Evolutionary conservation across 176 grass and related monocot genomes (phyloP), one percentile per base, ranked within the genome.

Genomic region (Musa itinerans): DNA sequence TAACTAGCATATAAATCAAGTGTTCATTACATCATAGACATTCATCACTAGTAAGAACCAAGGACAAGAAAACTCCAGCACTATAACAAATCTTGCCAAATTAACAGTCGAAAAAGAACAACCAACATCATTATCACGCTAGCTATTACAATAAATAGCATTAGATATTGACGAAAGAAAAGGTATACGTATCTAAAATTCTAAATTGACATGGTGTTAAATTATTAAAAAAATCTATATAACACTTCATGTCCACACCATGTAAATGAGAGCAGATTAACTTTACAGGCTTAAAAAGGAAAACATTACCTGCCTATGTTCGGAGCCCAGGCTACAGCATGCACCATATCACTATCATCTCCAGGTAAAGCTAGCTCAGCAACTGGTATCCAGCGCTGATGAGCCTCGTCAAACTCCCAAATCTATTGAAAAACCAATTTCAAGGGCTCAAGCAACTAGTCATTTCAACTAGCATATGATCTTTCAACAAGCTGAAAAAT

Each of bases 321-420:
- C 73, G 95, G 90, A 72, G 95, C 95, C 95, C 95, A 98, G 52
- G 88, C 90, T 83, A 93, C 75, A 84, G 86, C 79, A 89, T 89
- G 82, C 62, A 98, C 86, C 52, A 27, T 76, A 75, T 89, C 90
- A 21, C 86, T 86, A 77, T 87, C 83, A 63, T 92, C 86, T 53
- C 87, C 86, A 11, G 76, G 78, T 75, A 86, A 91, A 83, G 82
- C 78, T 13, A 99, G 86, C 71, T 99, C 95, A 77, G 85, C 76
- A 79, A 89, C 76, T 48, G 88, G 83, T 74, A 99, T 74, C 95
- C 95, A 99, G 20, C 90, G 86, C 74, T 99, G 88, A 80, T 94
- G 90, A 72, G 78, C 83, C 80, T 99, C 88, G 75, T 94, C 84
- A 85, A 99, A 94, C 76, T 94, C 83, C 84, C 95, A 94, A 83